Percentiles rank a stretch among this genome's conserved stretches.
These are phyloP conservation scores for Piper longum DNA, from an alignment of 164 flowering plant genomes.

Conservation along the genomic window DNA sequence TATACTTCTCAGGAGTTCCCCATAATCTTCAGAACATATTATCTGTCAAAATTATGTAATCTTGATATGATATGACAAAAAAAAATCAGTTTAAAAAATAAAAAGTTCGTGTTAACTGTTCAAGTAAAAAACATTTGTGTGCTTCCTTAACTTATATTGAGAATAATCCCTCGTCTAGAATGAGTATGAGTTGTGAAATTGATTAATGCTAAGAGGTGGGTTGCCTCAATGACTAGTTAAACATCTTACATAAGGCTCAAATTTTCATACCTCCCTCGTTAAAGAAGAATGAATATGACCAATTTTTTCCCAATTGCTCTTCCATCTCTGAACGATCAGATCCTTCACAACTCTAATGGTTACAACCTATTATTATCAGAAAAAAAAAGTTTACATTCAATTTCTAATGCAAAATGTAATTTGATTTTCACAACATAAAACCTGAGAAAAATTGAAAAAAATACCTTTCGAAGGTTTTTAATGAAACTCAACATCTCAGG, in stretches of 20 bases:
- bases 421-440: not conserved
- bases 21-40: too few species aligned
- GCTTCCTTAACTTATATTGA: too few species aligned
- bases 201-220: too few species aligned
- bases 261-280: too few species aligned
- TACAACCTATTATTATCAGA: slow-evolving; percentile 41
- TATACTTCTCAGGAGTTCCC: too few species aligned
- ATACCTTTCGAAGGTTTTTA: slow-evolving; percentile 65
- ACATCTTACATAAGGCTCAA: too few species aligned
- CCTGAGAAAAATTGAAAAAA: not conserved
- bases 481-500: slow-evolving; percentile 67
- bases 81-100: too few species aligned
- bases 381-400: not conserved
- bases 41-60: too few species aligned
- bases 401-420: not conserved
- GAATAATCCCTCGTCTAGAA: too few species aligned
- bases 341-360: slow-evolving; percentile 95
- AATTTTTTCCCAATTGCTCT: slow-evolving; percentile 81
- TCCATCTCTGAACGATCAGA: slow-evolving; percentile 86
- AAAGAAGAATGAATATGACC: slow-evolving; percentile 21
- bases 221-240: too few species aligned
- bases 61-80: too few species aligned
- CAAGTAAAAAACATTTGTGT: not conserved
- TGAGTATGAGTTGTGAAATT: too few species aligned
- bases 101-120: slow-evolving; percentile 33